Percentiles rank a stretch among this genome's conserved stretches.
Evolutionary conservation across 1,139 yeast species (phyloP).

Genomic region (Debaryomyces udenii): DNA sequence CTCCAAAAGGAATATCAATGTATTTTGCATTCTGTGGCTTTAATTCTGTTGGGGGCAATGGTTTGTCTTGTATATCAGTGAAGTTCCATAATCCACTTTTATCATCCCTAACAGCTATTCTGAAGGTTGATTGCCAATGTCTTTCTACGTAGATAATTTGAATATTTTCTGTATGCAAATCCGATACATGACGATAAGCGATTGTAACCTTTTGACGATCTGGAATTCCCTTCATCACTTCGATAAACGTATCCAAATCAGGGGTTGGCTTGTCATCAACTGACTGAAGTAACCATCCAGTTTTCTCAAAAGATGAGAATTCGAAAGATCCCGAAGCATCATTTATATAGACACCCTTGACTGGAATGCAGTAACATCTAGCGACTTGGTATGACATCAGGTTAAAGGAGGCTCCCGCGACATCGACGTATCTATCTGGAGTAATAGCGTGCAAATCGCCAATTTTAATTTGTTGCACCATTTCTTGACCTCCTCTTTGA

Average conservation of each 20-base stretch:
- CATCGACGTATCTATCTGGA: conserved; percentile 78
- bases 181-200: conserved; percentile 76
- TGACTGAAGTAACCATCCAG: conserved; percentile 74
- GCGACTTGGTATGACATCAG: conserved; percentile 88
- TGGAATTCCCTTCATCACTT: conserved; percentile 76
- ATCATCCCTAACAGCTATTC: conserved; percentile 78
- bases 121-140: conserved; percentile 79
- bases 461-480: conserved; percentile 54
- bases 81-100: conserved; percentile 88
- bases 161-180: conserved; percentile 71
- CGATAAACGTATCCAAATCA: conserved; percentile 71
- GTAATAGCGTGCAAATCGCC: conserved; percentile 83
- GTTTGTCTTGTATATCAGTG: conserved; percentile 61
- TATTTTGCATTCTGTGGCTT: conserved; percentile 67
- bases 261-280: conserved; percentile 77
- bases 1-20: conserved; percentile 67
- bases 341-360: conserved; percentile 78
- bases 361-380: conserved; percentile 80
- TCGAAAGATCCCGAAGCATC: conserved; percentile 81
- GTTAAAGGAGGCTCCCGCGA: conserved; percentile 86
- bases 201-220: conserved; percentile 75
- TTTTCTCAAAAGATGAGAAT: conserved; percentile 58
- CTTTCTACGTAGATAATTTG: conserved; percentile 73
- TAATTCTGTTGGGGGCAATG: conserved; percentile 52
- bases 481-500: conserved; percentile 73